Evolutionary conservation across 208 protist species (phyloP), one percentile per base, ranked within the genome.

Genomic region (Porcisia hertigi): DNA sequence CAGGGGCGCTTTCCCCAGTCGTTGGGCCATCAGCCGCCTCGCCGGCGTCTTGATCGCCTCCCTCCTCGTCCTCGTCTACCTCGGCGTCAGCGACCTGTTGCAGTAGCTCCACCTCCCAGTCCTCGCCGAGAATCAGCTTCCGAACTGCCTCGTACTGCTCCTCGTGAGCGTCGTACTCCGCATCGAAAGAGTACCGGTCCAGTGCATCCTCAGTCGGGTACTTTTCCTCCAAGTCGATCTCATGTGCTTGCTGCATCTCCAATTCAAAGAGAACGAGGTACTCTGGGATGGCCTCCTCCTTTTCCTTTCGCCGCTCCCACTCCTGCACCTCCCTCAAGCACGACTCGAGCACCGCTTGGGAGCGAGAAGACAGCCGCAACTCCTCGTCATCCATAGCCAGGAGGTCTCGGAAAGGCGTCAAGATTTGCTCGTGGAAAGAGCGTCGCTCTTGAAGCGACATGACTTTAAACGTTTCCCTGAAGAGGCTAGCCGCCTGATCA

Each of bases 271-370:
- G 75, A 20, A 99, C 82, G 3, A 98, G 90, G 14, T 93, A 79
- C 2, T 84, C 74, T 0, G 92, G 85, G 8, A 99, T 92, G 1
- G 96, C 81, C 75, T 85, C 80, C 45, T 89, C 83, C 2, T 86
- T 83, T 62, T 98, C 94, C 70, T 93, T 91, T 3, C 80, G 79
- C 69, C 95, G 97, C 63, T 97, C 91, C 91, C 93, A 97, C 60
- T 83, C 70, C 75, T 93, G 89, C 71, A 97, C 89, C 25, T 98
- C 88, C 71, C 88, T 86, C 55, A 99, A 96, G 43, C 98, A 96
- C 18, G 87, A 80, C 83, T 99, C 98, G 58, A 99, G 96, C 76
- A 99, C 93, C 69, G 99, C 99, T 89, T 99, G 98, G 23, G 96
- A 89, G 54, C 98, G 93, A 45, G 91, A 83, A 54, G 97, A 97